Conservation (phyloP, 2,329 filamentous ascomycete species). For the Neopestalotiopsis rosae region DNA sequence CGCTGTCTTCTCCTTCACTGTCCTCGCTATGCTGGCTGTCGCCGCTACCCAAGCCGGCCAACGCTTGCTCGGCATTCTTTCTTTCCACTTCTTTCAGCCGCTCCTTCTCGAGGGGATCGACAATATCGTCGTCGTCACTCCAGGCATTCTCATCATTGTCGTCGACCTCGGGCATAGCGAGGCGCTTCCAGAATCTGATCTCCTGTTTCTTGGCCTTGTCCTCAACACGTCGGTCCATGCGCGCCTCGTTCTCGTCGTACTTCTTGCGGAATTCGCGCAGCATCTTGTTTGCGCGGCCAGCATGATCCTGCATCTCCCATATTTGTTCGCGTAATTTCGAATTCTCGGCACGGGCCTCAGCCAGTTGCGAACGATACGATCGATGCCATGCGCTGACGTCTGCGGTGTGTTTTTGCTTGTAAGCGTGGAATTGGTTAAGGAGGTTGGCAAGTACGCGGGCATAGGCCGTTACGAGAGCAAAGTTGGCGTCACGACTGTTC, state of each 20-base stretch:
- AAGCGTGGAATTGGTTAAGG: conserved; percentile 69
- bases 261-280: conserved; percentile 61
- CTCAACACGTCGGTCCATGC: conserved; percentile 59
- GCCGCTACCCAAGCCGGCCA: conserved; percentile 36
- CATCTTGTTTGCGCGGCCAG: conserved; percentile 60
- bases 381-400: conserved; percentile 70
- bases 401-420: conserved; percentile 66
- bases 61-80: conserved; percentile 46
- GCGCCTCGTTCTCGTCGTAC: conserved; percentile 60
- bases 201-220: conserved; percentile 61
- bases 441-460: conserved; percentile 61
- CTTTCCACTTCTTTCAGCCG: conserved; percentile 56
- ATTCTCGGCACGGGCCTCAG: conserved; percentile 69
- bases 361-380: conserved; percentile 68
- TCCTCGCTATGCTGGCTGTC: conserved; percentile 40
- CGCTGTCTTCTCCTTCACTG: conserved; percentile 36
- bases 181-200: conserved; percentile 69
- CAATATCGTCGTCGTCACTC: conserved; percentile 69
- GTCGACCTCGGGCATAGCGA: conserved; percentile 65
- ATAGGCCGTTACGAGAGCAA: conserved; percentile 55
- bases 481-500: conserved; percentile 50
- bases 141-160: conserved; percentile 64
- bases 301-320: conserved; percentile 69
- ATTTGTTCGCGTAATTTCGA: conserved; percentile 67
- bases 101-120: conserved; percentile 65